Evolutionary conservation across 352 stramenopile species (phyloP).

Genomic region (Achlya hypogyna): DNA sequence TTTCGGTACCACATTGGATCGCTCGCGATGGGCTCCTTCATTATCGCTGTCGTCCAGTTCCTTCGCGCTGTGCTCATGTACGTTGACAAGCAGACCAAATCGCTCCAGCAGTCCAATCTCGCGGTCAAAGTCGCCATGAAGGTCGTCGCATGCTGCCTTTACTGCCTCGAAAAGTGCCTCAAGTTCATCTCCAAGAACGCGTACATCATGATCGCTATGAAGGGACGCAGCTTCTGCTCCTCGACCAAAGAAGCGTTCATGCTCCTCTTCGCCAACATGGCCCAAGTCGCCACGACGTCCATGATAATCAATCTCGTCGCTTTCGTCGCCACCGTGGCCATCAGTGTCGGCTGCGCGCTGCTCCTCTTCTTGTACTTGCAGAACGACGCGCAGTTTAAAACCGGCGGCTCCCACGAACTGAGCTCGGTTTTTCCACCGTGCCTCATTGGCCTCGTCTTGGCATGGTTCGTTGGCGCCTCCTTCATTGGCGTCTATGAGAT

Average conservation of each 20-base stretch:
- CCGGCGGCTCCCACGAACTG: slow-evolving; percentile 50
- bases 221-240: slow-evolving; percentile 60
- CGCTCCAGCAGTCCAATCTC: slow-evolving; percentile 64
- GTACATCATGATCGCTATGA: slow-evolving; percentile 85
- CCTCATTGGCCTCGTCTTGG: slow-evolving; percentile 83
- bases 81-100: slow-evolving; percentile 87
- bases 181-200: slow-evolving; percentile 97
- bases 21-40: slow-evolving; percentile 91
- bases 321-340: slow-evolving; percentile 87
- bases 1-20: slow-evolving; percentile 93
- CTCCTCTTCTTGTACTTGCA: slow-evolving; percentile 56
- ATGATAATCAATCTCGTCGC: slow-evolving; percentile 88
- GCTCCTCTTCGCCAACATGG: slow-evolving; percentile 88
- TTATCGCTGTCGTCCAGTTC: slow-evolving; percentile 95
- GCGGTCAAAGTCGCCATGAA: slow-evolving; percentile 80
- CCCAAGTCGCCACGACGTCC: slow-evolving; percentile 73
- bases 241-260: slow-evolving; percentile 90
- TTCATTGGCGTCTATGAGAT: slow-evolving; percentile 95
- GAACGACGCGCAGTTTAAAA: slow-evolving; percentile 40
- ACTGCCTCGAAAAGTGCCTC: slow-evolving; percentile 91
- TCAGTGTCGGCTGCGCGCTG: slow-evolving; percentile 46
- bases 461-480: slow-evolving; percentile 90
- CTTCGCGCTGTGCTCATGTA: slow-evolving; percentile 89
- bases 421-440: slow-evolving; percentile 77
- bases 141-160: slow-evolving; percentile 88